phyloP scores from a whole-genome alignment of 257 asterid species.

The Plectranthus barbatus region DNA sequence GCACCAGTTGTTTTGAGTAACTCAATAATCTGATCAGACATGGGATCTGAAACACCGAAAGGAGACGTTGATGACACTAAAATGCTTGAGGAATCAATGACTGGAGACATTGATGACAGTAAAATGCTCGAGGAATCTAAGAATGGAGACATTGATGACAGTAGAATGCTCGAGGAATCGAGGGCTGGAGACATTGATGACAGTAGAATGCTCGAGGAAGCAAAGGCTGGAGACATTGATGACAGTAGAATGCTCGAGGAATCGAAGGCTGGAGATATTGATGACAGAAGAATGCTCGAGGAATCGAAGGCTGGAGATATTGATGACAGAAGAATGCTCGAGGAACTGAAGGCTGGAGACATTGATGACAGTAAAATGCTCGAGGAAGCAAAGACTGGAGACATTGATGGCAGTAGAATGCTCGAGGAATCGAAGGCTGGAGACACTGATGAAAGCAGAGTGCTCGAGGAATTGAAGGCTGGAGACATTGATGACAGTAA shows the following conservation, averaged over 20 bases:
- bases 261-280: conserved; percentile 1
- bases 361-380: conserved; percentile 5
- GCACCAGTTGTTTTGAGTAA: background rate
- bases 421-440: conserved; percentile 4
- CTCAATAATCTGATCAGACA: conserved; percentile 8
- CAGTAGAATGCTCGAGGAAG: conserved; percentile 1
- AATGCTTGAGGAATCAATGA: conserved; percentile 1
- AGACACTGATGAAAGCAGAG: conserved; percentile 7
- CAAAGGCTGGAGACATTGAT: background rate
- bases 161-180: background rate
- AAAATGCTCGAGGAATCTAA: conserved; percentile 4
- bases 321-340: conserved; percentile 5
- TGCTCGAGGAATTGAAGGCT: conserved; percentile 1
- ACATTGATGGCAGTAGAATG: conserved; percentile 4
- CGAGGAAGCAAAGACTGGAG: conserved; percentile 8
- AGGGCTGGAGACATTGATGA: conserved; percentile 15
- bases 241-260: conserved; percentile 7
- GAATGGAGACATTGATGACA: conserved; percentile 11
- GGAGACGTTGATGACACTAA: conserved; percentile 15
- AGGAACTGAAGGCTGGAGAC: conserved; percentile 6
- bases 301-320: conserved; percentile 8
- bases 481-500: conserved; percentile 10
- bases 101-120: conserved; percentile 5
- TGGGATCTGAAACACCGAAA: conserved; percentile 33
- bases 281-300: background rate